Conservation (phyloP, 31 red algal genomes). For the Endocladia muricata region DNA sequence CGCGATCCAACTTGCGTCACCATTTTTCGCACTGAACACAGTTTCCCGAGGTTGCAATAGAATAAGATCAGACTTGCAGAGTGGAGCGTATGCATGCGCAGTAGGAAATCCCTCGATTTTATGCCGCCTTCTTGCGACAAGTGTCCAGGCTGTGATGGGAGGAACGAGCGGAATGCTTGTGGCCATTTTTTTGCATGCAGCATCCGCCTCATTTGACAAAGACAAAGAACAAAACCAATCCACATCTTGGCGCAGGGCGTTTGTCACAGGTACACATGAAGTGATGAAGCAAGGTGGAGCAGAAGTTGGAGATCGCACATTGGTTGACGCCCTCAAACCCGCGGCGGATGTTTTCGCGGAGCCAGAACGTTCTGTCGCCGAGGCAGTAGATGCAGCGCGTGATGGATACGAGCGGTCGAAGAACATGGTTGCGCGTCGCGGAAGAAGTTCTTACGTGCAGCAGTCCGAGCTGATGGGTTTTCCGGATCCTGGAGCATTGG, state of each 20-base stretch:
- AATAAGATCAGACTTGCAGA: conserved; percentile 7
- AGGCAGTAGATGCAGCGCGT: conserved; percentile 44
- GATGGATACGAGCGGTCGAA: conserved; percentile 33
- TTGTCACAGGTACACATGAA: conserved; percentile 27
- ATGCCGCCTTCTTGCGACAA: conserved; percentile 15
- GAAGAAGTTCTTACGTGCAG: conserved; percentile 22
- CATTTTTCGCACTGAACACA: no score
- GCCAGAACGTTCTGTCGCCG: neutral
- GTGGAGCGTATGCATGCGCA: conserved; percentile 27
- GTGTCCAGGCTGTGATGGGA: conserved; percentile 17
- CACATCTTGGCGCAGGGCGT: conserved; percentile 28
- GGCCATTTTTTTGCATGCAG: conserved; percentile 27
- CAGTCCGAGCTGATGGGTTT: conserved; percentile 6
- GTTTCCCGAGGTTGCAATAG: conserved; percentile 27
- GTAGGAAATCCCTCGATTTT: conserved; percentile 31
- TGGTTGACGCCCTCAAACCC: conserved; percentile 54
- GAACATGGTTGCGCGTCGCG: conserved; percentile 22
- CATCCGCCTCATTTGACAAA: neutral
- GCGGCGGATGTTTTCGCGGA: conserved; percentile 39
- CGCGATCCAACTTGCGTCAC: no score
- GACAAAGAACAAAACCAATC: neutral
- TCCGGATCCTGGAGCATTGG: conserved; percentile 41
- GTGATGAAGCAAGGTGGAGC: conserved; percentile 50
- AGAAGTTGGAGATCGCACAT: conserved; percentile 46
- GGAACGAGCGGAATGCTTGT: conserved; percentile 32